These are phyloP conservation scores for Coriaria nepalensis DNA, from an alignment of 306 rosid genomes.

Conservation along the genomic window DNA sequence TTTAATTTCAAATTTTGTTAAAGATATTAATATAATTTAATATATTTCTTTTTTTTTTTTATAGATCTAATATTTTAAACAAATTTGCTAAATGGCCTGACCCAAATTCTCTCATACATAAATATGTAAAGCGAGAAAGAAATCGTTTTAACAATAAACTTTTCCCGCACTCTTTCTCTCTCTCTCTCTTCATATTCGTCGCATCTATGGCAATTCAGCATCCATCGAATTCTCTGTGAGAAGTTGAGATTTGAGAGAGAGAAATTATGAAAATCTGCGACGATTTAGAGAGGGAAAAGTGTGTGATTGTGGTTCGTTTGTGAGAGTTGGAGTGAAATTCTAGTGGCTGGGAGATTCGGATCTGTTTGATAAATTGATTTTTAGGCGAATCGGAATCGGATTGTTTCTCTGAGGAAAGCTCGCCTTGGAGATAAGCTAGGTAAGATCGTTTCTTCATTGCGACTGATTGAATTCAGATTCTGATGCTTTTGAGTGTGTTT, in stretches of 20 bases:
- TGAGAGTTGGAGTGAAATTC: conserved; percentile 10
- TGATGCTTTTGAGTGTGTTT: not conserved
- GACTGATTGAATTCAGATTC: conserved; percentile 8
- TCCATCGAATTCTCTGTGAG: conserved; percentile 8
- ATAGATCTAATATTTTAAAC: too few relatives aligned
- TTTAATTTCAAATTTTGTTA: too few relatives aligned
- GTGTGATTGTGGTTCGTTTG: not conserved
- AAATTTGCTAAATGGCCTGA: too few relatives aligned
- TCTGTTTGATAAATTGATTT: conserved; percentile 16
- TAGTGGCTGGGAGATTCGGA: conserved; percentile 25
- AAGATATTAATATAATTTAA: too few relatives aligned
- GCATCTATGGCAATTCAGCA: conserved; percentile 26
- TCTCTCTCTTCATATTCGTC: conserved; percentile 30
- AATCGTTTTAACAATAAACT: conserved; percentile 5
- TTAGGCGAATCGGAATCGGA: not conserved
- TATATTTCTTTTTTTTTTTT: too few relatives aligned
- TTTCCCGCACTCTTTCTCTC: conserved; percentile 11
- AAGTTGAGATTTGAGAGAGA: not conserved
- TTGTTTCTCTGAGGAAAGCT: conserved; percentile 26
- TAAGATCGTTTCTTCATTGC: conserved; percentile 11
- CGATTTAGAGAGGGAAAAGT: not conserved
- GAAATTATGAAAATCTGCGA: too few relatives aligned
- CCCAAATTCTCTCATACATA: too few relatives aligned
- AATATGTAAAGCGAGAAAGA: not conserved
- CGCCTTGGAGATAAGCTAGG: conserved; percentile 26